Evolutionary conservation across 2,329 filamentous ascomycete species (phyloP).

Genomic region (Macrophomina pseudophaseolina): DNA sequence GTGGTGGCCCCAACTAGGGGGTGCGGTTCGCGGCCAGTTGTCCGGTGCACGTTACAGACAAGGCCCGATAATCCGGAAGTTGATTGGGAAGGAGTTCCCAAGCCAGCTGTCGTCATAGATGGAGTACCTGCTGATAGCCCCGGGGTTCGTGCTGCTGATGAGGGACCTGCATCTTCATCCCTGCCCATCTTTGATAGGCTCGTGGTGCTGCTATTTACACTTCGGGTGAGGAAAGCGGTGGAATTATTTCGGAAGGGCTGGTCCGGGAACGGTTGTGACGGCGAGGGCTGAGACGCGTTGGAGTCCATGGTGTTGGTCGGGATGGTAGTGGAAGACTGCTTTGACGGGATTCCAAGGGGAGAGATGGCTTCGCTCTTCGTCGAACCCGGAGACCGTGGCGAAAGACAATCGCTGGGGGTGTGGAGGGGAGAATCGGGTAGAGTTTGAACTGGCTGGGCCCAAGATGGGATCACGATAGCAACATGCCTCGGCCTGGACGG

Average conservation of each 20-base stretch:
- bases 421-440: slow-evolving; percentile 43
- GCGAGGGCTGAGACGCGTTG: slow-evolving; percentile 50
- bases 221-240: slow-evolving; percentile 43
- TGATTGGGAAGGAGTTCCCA: slow-evolving; percentile 47
- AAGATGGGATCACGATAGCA: slow-evolving; percentile 54
- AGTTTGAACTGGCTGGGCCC: slow-evolving; percentile 49
- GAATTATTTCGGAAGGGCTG: slow-evolving; percentile 40
- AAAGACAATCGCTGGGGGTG: slow-evolving; percentile 33
- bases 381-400: slow-evolving; percentile 31
- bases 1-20: slow-evolving; percentile 94
- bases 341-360: slow-evolving; percentile 47
- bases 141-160: slow-evolving; percentile 33
- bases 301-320: slow-evolving; percentile 55
- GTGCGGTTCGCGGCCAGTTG: slow-evolving; percentile 88
- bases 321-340: slow-evolving; percentile 49
- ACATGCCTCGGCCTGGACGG: slow-evolving; percentile 51
- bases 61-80: slow-evolving; percentile 69
- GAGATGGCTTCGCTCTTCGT: slow-evolving; percentile 34
- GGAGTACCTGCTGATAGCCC: slow-evolving; percentile 28
- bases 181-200: slow-evolving; percentile 48
- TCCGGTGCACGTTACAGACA: slow-evolving; percentile 75
- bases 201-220: slow-evolving; percentile 53
- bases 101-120: slow-evolving; percentile 41
- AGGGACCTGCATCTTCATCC: slow-evolving; percentile 56
- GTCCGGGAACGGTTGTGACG: slow-evolving; percentile 47